These are phyloP conservation scores for Mycena floridula DNA, from an alignment of 768 basidiomycete species.

Conservation along the genomic window DNA sequence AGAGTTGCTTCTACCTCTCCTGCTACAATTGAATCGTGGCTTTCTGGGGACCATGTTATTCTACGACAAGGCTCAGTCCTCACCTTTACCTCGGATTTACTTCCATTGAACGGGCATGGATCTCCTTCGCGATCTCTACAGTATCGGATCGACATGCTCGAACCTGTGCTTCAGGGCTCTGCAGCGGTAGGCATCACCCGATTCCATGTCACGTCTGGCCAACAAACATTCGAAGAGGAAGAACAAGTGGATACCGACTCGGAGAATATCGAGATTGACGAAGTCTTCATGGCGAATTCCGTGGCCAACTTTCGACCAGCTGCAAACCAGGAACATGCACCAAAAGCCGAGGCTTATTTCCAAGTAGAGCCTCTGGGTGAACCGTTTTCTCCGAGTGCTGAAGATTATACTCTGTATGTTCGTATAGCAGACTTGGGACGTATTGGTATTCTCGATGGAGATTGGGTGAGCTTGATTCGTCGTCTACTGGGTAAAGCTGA, in stretches of 20 bases:
- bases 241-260: too few relatives aligned
- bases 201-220: constrained; percentile 38
- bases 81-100: constrained; percentile 15
- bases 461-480: too few relatives aligned
- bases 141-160: constrained; percentile 52
- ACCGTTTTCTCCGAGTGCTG: constrained; percentile 28
- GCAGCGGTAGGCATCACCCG: constrained; percentile 41
- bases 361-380: constrained; percentile 23
- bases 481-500: too few relatives aligned
- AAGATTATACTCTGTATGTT: constrained; percentile 56
- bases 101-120: constrained; percentile 13
- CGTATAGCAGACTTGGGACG: constrained; percentile 57
- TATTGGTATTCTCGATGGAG: constrained; percentile 63
- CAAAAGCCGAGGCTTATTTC: constrained; percentile 15
- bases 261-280: constrained; percentile 56
- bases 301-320: constrained; percentile 19
- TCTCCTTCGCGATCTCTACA: constrained; percentile 17
- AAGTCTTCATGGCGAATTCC: constrained; percentile 60
- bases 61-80: constrained; percentile 46
- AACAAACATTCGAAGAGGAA: constrained; percentile 7
- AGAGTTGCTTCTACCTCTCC: constrained; percentile 27
- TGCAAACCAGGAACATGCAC: constrained; percentile 10
- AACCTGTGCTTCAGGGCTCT: constrained; percentile 73
- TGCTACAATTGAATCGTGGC: constrained; percentile 34
- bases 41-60: constrained; percentile 35